Evolutionary conservation across 2,329 filamentous ascomycete genomes (phyloP).

Genomic region (Achaetomium macrosporum): DNA sequence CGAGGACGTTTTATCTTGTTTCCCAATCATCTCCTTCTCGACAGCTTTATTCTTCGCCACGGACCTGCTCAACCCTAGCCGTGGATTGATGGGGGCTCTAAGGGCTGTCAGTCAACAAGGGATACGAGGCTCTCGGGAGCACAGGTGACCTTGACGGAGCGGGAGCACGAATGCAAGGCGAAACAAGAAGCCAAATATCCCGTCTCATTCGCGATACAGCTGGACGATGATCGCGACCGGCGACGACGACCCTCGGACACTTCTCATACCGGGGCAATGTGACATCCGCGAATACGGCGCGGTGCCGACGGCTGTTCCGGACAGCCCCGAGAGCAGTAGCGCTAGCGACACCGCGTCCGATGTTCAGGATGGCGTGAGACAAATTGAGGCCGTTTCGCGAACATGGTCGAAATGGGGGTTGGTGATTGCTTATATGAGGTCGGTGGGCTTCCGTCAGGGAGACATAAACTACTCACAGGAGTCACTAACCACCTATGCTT

Average conservation of each 20-base stretch:
- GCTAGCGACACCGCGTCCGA: conserved; percentile 11
- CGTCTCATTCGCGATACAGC: background rate
- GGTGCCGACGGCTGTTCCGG: background rate
- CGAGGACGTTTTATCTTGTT: no score
- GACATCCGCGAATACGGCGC: conserved; percentile 13
- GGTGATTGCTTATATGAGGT: conserved; percentile 29
- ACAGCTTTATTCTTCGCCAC: no score
- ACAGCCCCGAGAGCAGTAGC: background rate
- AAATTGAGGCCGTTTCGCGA: conserved; percentile 30
- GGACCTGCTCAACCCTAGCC: background rate
- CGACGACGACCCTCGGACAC: conserved; percentile 5
- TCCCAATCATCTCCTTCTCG: no score
- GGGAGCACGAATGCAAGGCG: background rate
- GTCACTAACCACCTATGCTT: conserved; percentile 11
- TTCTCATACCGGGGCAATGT: background rate
- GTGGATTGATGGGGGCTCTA: background rate
- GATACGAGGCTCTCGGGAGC: background rate
- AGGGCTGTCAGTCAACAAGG: background rate
- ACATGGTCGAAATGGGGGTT: conserved; percentile 30
- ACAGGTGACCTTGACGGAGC: background rate
- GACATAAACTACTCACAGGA: background rate
- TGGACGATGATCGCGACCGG: conserved; percentile 4
- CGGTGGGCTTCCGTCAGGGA: background rate
- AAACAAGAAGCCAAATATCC: background rate
- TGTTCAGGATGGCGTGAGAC: conserved; percentile 30